phyloP scores from a whole-genome alignment of 495 filamentous ascomycete genomes.

The Aspergillus leporis region DNA sequence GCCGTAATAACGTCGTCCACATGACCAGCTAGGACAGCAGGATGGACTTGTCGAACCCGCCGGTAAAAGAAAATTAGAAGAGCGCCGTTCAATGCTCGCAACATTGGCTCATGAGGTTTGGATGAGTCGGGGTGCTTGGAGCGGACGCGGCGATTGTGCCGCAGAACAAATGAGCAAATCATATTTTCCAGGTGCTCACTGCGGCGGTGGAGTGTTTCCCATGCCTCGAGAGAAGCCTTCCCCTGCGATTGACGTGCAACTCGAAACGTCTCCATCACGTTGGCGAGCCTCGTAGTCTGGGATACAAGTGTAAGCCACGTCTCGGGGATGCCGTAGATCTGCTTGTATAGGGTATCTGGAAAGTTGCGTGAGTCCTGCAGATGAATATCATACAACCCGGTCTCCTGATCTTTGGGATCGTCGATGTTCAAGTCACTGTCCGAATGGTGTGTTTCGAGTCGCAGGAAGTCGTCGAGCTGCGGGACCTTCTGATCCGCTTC shows the following conservation, averaged over 20 bases:
- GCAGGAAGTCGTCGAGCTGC: constrained; percentile 38
- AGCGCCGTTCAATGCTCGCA: constrained; percentile 30
- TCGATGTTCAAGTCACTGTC: constrained; percentile 39
- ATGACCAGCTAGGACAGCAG: constrained; percentile 28
- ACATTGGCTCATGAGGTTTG: constrained; percentile 25
- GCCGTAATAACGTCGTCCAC: constrained; percentile 34
- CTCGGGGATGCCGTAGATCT: constrained; percentile 38
- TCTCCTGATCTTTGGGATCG: constrained; percentile 31
- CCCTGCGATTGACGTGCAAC: no score
- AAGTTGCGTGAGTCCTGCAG: constrained; percentile 34
- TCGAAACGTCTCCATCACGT: constrained; percentile 33
- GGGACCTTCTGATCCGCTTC: constrained; percentile 21
- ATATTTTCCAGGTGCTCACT: constrained; percentile 34
- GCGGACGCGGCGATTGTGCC: constrained; percentile 12
- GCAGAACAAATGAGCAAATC: constrained; percentile 32
- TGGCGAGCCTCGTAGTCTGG: constrained; percentile 36
- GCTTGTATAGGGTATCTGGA: constrained; percentile 31
- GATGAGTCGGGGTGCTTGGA: constrained; percentile 14
- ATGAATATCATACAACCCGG: constrained; percentile 34
- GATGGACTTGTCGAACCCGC: constrained; percentile 31
- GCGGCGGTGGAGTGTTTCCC: constrained; percentile 33
- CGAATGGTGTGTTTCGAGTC: constrained; percentile 27
- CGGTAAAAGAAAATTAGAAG: constrained; percentile 39
- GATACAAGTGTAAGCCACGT: constrained; percentile 40
- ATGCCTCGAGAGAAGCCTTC: constrained; percentile 28